Evolutionary conservation across 768 basidiomycete species (phyloP).

Genomic region (Phaeolepiota aurea): DNA sequence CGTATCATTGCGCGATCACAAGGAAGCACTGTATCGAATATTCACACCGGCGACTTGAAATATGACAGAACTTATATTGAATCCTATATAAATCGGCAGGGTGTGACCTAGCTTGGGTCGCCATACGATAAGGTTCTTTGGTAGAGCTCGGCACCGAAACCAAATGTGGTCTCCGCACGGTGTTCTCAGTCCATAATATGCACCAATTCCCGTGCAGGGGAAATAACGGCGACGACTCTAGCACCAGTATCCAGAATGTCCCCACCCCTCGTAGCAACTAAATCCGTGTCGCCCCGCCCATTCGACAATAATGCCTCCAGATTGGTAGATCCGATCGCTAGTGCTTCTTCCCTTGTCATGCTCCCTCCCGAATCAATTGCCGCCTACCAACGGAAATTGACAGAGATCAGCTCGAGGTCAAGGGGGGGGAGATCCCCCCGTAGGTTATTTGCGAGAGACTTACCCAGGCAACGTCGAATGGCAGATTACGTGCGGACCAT

Average conservation of each 20-base stretch:
- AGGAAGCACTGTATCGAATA: too few relatives aligned
- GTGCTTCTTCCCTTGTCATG: conserved; percentile 30
- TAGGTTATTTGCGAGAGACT: conserved; percentile 14
- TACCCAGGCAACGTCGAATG: conserved; percentile 81
- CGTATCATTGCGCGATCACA: too few relatives aligned
- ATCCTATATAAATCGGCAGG: too few relatives aligned
- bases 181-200: conserved; percentile 20
- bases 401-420: background rate
- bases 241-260: conserved; percentile 38
- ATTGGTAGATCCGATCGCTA: conserved; percentile 41
- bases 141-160: too few relatives aligned
- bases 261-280: conserved; percentile 50
- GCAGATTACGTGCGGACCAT: conserved; percentile 69
- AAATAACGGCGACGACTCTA: conserved; percentile 47
- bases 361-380: conserved; percentile 32
- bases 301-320: conserved; percentile 30
- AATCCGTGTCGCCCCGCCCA: conserved; percentile 30
- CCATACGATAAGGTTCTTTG: too few relatives aligned
- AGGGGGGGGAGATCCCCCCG: background rate
- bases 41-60: too few relatives aligned
- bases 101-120: too few relatives aligned
- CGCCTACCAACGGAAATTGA: conserved; percentile 19
- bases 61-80: too few relatives aligned
- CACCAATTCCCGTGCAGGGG: conserved; percentile 30
- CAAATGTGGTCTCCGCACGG: too few relatives aligned